Conservation (phyloP, 169 alveolate genomes). For the Cryptosporidium sp. region DNA sequence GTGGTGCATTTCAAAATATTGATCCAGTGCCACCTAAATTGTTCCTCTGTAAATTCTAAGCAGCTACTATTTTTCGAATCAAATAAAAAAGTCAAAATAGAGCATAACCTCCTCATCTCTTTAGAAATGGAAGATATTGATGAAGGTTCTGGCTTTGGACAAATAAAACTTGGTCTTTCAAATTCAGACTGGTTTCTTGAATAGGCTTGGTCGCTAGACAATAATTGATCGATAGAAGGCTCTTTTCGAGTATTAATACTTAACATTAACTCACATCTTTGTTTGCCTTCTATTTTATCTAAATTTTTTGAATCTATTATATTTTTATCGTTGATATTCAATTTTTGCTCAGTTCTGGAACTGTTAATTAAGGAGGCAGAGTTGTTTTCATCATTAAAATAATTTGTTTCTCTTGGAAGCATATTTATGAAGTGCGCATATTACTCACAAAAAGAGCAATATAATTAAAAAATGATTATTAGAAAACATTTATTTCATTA, state of each 20-base stretch:
- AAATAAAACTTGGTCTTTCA: background rate
- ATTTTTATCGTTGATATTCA: too few relatives aligned
- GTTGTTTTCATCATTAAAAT: too few relatives aligned
- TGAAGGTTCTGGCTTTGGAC: background rate
- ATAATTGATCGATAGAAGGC: background rate
- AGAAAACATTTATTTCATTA: too few relatives aligned
- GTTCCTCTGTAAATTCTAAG: constrained; percentile 9
- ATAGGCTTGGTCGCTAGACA: background rate
- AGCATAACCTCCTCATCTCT: constrained; percentile 9
- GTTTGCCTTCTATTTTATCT: background rate
- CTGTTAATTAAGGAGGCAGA: background rate
- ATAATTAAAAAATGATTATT: too few relatives aligned
- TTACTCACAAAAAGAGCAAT: background rate
- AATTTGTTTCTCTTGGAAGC: background rate
- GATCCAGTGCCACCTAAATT: constrained; percentile 44
- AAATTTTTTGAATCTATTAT: background rate
- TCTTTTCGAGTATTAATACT: background rate
- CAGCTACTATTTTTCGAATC: background rate
- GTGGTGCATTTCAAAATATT: background rate
- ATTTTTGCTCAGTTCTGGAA: background rate
- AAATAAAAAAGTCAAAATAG: constrained; percentile 1
- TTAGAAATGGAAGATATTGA: background rate
- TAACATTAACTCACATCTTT: background rate
- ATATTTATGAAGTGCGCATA: background rate
- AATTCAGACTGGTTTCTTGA: background rate